Evolutionary conservation across 192 early-diverging fungal species (phyloP), one percentile per base, ranked within the genome.

Genomic region (Linnemannia elongata): DNA sequence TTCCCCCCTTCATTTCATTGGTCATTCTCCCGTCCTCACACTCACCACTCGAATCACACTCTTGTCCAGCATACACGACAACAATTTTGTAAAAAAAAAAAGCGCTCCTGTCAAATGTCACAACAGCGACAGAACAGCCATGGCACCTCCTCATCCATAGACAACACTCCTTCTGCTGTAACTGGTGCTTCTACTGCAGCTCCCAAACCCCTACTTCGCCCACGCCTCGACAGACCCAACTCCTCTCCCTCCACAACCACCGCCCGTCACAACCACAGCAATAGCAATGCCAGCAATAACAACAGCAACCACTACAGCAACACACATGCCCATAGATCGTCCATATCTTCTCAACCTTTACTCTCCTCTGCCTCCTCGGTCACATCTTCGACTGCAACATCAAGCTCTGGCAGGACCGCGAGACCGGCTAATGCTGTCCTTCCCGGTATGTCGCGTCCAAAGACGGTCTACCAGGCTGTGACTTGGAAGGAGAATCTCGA

Each of bases 401-500:
- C 81, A 30, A 36, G 38, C 44, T 33, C 81, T 15, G 60, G 45
- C 27, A 57, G 49, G 27, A 39, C 45, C 36, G 80, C 80, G 38
- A 45, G 82, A 38, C 77, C 77, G 44, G 24, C 72, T 24, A 74
- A 54, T 18, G 57, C 74, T 8, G 54, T 77, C 44, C 55, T 75
- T 17, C 74, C 81, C 12, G 75, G 75, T 13, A 41, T 27, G 2
- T 68, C 74, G 15, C 75, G 85, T 47, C 85, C 85, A 22, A 87
- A 87, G 60, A 87, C 79, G 3, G 52, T 15, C 8, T 87, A 87
- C 57, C 80, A 81, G 41, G 76, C 85, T 1, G 79, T 87, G 30
- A 87, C 85, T 20, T 87, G 85, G 85, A 87, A 87, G 47, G 85
- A 87, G 38, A 81, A 81, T 69, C 76, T 87, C 42, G 85, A 87